Base-by-base conservation (phyloP, 768 basidiomycete species). In the Pleurotus tuoliensis region DNA sequence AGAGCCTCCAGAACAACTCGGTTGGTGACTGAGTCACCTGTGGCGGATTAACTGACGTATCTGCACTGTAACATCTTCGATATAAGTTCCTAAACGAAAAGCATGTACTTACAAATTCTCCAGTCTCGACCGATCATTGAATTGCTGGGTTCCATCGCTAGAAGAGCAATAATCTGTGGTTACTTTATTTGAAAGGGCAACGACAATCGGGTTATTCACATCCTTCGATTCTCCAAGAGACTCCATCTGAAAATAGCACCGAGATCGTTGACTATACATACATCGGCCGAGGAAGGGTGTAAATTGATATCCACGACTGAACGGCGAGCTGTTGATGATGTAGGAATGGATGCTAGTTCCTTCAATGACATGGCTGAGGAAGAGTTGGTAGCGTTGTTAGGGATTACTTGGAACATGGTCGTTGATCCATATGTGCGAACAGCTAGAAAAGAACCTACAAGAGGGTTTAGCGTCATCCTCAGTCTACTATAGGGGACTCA, bases 1-100 rank as follows among this genome's bases (percentile, higher is more conserved):
- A 76, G 37, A 88, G 65, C 41, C 81, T 77, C 82, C 83, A 86
- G 62, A 88, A 83, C 5, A 59, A 44, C 49, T 78, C 72, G 16
- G 58, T 56, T n/a, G n/a, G 43, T 34, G 30, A 34, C 7, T 8
- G 30, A 34, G 30, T 34, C 30, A 9, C 30, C 30, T 34, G 30
- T 34, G 30, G 30, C 30, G 30, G 11, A 34, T 34, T 11, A 34
- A 34, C 30, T 1, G 30, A 34, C 30, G 30, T 34, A 11, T 34
- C 30, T 34, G 11, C 30, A 34, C 30, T 34, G 30, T 11, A 11
- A 11, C 30, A 34, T 9, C 8, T 30, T 34, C 30, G 11, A 9
- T 11, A 11, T 9, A 34, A 34, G 30, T 34, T 11, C 30, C 7
- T 34, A 11, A 34, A 11, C 11, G 30, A 34, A 34, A 34, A 11